Conservation (phyloP, 75 land plant genomes). For the Azolla pinnata region DNA sequence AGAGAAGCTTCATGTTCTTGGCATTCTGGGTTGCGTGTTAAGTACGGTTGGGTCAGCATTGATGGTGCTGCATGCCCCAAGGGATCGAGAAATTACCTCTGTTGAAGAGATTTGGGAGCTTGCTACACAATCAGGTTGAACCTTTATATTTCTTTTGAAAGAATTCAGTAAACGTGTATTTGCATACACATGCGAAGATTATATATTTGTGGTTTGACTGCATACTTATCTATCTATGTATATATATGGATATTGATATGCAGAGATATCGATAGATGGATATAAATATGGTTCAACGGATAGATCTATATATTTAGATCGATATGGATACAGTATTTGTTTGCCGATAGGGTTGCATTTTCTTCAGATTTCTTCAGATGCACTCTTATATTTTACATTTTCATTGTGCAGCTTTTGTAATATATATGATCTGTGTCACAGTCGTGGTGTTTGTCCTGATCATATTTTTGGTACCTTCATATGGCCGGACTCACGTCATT, state of each 20-base stretch:
- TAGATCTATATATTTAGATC: too few relatives aligned
- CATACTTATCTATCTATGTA: too few relatives aligned
- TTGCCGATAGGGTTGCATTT: too few relatives aligned
- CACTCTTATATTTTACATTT: too few relatives aligned
- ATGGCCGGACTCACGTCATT: conserved; percentile 23
- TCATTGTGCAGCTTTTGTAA: conserved; percentile 19
- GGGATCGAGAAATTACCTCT: conserved; percentile 19
- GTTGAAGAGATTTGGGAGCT: conserved; percentile 30
- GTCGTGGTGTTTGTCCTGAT: conserved; percentile 18
- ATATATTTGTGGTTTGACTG: too few relatives aligned
- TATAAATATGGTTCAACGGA: too few relatives aligned
- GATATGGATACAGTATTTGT: too few relatives aligned
- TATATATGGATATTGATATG: too few relatives aligned
- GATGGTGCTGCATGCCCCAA: conserved; percentile 38
- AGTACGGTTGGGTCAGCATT: conserved; percentile 26
- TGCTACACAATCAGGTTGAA: conserved; percentile 35
- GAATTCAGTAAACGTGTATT: not conserved
- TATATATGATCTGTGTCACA: conserved; percentile 12
- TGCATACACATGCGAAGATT: too few relatives aligned
- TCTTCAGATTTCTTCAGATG: too few relatives aligned
- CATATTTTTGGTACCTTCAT: conserved; percentile 14
- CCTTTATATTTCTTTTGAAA: too few relatives aligned
- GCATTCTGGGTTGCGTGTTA: conserved; percentile 33
- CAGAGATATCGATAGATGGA: too few relatives aligned
- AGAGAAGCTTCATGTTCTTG: conserved; percentile 32